phyloP scores from a whole-genome alignment of 2,329 filamentous ascomycete species.

The Chaetomium globosum region DNA sequence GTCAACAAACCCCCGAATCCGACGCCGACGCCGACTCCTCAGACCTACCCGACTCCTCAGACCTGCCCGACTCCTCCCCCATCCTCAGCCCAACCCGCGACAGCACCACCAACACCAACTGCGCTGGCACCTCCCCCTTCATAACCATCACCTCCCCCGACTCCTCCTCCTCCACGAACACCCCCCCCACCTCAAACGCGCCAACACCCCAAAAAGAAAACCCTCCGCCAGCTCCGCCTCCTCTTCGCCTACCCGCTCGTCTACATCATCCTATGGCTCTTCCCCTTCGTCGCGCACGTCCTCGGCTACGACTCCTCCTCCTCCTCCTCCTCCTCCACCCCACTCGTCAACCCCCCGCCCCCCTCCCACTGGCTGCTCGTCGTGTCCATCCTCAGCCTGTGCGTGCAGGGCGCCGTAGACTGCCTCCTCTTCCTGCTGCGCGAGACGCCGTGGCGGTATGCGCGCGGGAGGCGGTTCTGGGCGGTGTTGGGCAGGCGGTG shows the following conservation, averaged over 20 bases:
- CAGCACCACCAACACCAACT: not conserved
- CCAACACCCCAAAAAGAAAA: constrained; percentile 48
- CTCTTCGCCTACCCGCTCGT: constrained; percentile 76
- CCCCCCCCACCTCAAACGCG: not conserved
- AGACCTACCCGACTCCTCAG: not conserved
- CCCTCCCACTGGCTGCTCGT: constrained; percentile 61
- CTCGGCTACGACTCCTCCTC: constrained; percentile 61
- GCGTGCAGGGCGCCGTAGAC: constrained; percentile 68
- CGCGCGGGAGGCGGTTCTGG: constrained; percentile 44
- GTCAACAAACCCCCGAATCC: not conserved
- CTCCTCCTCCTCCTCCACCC: too few relatives aligned
- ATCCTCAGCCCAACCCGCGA: not conserved
- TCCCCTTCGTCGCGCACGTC: constrained; percentile 69
- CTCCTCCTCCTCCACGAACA: too few relatives aligned
- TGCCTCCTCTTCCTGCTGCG: constrained; percentile 67
- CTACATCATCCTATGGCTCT: constrained; percentile 72
- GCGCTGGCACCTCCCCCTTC: not conserved
- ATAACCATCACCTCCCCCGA: not conserved
- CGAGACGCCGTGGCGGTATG: constrained; percentile 71
- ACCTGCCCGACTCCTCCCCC: not conserved
- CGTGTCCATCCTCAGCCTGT: constrained; percentile 60
- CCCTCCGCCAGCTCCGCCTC: constrained; percentile 68
- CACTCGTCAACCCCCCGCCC: too few relatives aligned
- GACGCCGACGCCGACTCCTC: not conserved
- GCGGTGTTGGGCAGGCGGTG: constrained; percentile 37